A percentile compares a stretch with the other conserved stretches of the same genome.
Evolutionary conservation across 2,329 filamentous ascomycete genomes (phyloP).

Genomic region (Epichloe coenophiala): DNA sequence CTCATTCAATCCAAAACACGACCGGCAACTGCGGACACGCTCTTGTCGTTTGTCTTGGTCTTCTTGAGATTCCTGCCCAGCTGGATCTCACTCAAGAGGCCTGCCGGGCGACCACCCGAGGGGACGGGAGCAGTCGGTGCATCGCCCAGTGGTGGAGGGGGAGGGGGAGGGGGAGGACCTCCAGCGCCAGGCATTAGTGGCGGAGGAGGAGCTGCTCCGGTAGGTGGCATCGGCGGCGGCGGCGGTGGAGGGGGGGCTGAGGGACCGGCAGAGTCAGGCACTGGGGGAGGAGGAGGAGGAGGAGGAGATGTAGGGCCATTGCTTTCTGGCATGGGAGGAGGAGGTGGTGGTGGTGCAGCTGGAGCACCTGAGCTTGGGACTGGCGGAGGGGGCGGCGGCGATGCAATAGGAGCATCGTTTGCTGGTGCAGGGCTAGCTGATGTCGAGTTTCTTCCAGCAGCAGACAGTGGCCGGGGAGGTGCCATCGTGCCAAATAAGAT

Average conservation of each 20-base stretch:
- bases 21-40: constrained; percentile 58
- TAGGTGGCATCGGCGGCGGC: constrained; percentile 19
- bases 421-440: constrained; percentile 24
- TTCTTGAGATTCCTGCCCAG: constrained; percentile 69
- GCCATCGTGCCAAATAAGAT: constrained; percentile 97
- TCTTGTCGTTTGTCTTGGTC: constrained; percentile 80
- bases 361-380: constrained; percentile 15
- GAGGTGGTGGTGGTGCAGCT: constrained; percentile 14
- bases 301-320: constrained; percentile 13
- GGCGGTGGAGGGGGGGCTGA: constrained; percentile 20
- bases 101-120: constrained; percentile 36
- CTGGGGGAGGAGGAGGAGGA: constrained; percentile 14
- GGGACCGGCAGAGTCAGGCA: constrained; percentile 14
- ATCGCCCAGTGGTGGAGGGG: constrained; percentile 31
- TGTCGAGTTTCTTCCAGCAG: constrained; percentile 56
- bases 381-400: constrained; percentile 22
- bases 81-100: constrained; percentile 73
- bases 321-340: constrained; percentile 15
- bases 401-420: constrained; percentile 27
- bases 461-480: constrained; percentile 76
- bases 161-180: constrained; percentile 18
- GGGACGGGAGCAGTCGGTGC: constrained; percentile 32
- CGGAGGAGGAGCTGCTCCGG: constrained; percentile 23
- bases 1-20: constrained; percentile 45
- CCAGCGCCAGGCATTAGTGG: constrained; percentile 26